Conservation (phyloP, 2,329 filamentous ascomycete species). For the Fusarium foetens region DNA sequence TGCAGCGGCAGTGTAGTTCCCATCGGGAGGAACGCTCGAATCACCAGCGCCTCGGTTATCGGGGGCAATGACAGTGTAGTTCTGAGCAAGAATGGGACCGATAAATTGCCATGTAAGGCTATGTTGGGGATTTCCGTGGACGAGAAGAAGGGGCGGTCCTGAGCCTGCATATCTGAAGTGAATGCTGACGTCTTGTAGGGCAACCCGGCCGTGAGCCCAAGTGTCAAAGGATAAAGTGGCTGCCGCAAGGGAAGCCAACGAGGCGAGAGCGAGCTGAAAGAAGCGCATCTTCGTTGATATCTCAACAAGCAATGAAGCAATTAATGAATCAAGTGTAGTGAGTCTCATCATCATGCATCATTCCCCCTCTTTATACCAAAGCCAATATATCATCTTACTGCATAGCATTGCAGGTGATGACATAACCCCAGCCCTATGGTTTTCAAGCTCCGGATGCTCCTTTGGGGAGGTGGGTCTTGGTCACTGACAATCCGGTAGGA, state of each 20-base stretch:
- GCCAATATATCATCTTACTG: too few species aligned
- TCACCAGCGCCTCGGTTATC: slow-evolving; percentile 56
- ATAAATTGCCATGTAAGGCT: slow-evolving; percentile 54
- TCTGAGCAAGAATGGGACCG: slow-evolving; percentile 53
- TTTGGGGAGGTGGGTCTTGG: neutral
- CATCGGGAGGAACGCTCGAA: slow-evolving; percentile 51
- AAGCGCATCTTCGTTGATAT: neutral
- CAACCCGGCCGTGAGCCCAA: slow-evolving; percentile 51
- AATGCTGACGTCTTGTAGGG: slow-evolving; percentile 53
- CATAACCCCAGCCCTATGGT: neutral
- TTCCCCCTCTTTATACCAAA: neutral
- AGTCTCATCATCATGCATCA: rapidly evolving
- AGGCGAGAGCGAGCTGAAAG: neutral
- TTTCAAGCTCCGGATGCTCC: slow-evolving; percentile 23
- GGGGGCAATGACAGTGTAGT: slow-evolving; percentile 56
- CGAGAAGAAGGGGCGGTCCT: slow-evolving; percentile 53
- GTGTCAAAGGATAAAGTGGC: slow-evolving; percentile 49
- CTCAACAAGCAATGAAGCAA: rapidly evolving
- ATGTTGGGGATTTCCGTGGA: slow-evolving; percentile 55
- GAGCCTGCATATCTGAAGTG: slow-evolving; percentile 55
- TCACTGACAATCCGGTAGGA: neutral
- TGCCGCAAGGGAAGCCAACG: neutral
- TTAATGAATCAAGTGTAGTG: rapidly evolving
- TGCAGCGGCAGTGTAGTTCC: slow-evolving; percentile 54
- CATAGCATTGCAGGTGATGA: neutral